phyloP scores from a whole-genome alignment of 495 filamentous ascomycete species.

The Penicillium riverlandense region DNA sequence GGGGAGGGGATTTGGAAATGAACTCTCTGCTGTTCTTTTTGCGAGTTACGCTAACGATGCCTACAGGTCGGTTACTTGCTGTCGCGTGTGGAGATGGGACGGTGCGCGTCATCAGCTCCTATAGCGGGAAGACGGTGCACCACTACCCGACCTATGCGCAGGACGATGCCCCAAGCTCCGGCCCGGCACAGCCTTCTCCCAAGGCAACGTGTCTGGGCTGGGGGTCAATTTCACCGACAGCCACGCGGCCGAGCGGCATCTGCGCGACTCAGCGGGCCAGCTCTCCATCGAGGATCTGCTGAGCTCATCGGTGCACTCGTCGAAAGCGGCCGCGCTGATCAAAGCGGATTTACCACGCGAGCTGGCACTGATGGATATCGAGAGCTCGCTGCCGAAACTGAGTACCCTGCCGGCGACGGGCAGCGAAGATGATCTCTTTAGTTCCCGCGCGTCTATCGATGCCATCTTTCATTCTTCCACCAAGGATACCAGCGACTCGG shows the following conservation, averaged over 20 bases:
- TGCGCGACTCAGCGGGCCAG: slow-evolving; percentile 34
- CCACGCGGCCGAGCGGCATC: slow-evolving; percentile 34
- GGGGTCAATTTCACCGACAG: slow-evolving; percentile 60
- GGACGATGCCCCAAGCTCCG: slow-evolving; percentile 27
- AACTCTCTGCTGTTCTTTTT: not conserved
- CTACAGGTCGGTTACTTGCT: slow-evolving; percentile 62
- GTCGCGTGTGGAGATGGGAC: slow-evolving; percentile 67
- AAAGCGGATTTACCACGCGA: slow-evolving; percentile 66
- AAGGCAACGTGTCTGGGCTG: slow-evolving; percentile 64
- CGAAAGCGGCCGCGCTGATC: slow-evolving; percentile 30
- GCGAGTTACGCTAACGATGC: not conserved
- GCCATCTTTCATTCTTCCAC: slow-evolving; percentile 28
- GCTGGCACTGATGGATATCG: slow-evolving; percentile 70
- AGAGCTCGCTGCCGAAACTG: slow-evolving; percentile 72
- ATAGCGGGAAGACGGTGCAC: slow-evolving; percentile 71
- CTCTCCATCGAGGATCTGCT: slow-evolving; percentile 37
- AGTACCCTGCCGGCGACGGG: slow-evolving; percentile 59
- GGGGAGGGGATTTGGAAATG: too few relatives aligned
- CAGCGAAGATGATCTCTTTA: slow-evolving; percentile 28
- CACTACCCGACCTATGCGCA: slow-evolving; percentile 40
- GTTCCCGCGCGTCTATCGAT: slow-evolving; percentile 19
- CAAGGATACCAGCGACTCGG: slow-evolving; percentile 56
- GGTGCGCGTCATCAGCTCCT: slow-evolving; percentile 63
- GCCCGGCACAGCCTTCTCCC: slow-evolving; percentile 6
- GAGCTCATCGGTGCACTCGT: slow-evolving; percentile 29